Base-by-base conservation (phyloP, 352 stramenopile genomes). In the Lagenidium sp. region DNA sequence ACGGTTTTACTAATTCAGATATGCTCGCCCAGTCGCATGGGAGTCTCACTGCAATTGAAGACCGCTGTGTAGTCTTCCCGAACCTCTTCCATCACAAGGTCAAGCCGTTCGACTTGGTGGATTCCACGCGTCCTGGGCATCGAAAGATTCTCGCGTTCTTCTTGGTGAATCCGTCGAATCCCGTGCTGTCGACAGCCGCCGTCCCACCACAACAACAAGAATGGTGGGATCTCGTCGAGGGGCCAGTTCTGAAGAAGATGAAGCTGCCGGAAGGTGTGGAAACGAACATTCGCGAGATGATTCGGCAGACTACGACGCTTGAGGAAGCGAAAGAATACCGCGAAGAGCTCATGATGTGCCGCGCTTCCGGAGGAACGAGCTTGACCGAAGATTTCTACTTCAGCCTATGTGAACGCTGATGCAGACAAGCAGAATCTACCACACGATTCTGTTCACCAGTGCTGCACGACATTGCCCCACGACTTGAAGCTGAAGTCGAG, bases 121-220 rank as follows among this genome's bases (percentile, higher is more conserved):
- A 72, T 39, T 19, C 42, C 10, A 60, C 26, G 4, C 50, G 57
- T 23, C 48, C 60, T 10, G 65, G 65, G n/a, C 29, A 44, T 7
- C 63, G 60, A 31, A 76, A 74, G 35, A 77, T 79, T 47, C 21
- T 74, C 13, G 61, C 47, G 12, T 70, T 78, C 36, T 79, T 82
- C 32, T 40, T 78, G 6, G 32, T 82, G 18, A 53, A 82, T 19
- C 65, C 60, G 5, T 29, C 50, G 2, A 47, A 38, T 5, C 21
- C 39, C 6, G 55, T 72, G 15, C 47, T 56, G 15, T 78, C 63
- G 25, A 76, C 57, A 1, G 47, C 49, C 0, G 43, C 57, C 11
- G 67, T 82, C 2, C 51, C 63, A 21, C 62, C 60, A 2, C 65
- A 78, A 31, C 63, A 81, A 35, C 21, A 53, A 4, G 26, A 55